These are phyloP conservation scores for Exophiala xenobiotica DNA, from an alignment of 2,329 filamentous ascomycete genomes.

Conservation along the genomic window DNA sequence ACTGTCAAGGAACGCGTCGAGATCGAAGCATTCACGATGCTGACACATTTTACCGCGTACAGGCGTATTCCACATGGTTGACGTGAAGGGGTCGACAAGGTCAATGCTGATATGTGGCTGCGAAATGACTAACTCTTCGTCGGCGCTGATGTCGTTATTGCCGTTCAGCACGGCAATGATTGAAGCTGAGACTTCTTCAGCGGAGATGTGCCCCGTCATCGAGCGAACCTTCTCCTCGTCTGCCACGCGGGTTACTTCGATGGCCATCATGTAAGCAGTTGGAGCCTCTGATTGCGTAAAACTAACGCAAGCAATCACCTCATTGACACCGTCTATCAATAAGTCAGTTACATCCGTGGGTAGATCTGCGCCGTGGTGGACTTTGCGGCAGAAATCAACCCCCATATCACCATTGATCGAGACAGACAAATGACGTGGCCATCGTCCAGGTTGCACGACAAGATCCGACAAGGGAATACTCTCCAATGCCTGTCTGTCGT, in stretches of 20 bases:
- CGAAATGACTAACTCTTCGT: slow-evolving; percentile 65
- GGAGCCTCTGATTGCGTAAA: slow-evolving; percentile 37
- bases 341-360: slow-evolving; percentile 70
- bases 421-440: slow-evolving; percentile 71
- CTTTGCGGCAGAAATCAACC: slow-evolving; percentile 62
- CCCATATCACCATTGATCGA: slow-evolving; percentile 58
- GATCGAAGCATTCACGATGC: slow-evolving; percentile 88
- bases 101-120: slow-evolving; percentile 60
- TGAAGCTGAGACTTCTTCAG: slow-evolving; percentile 52
- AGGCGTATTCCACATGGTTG: slow-evolving; percentile 65
- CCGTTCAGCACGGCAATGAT: slow-evolving; percentile 47
- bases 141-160: slow-evolving; percentile 44
- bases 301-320: slow-evolving; percentile 54
- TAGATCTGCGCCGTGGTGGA: slow-evolving; percentile 72
- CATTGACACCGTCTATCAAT: slow-evolving; percentile 61
- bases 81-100: slow-evolving; percentile 66
- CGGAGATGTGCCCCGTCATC: slow-evolving; percentile 43
- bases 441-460: slow-evolving; percentile 60
- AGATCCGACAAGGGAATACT: slow-evolving; percentile 5
- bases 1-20: slow-evolving; percentile 74
- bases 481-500: background rate
- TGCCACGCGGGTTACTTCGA: slow-evolving; percentile 67
- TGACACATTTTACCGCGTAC: slow-evolving; percentile 68
- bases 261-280: slow-evolving; percentile 58
- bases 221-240: slow-evolving; percentile 41